A percentile compares a stretch with the other conserved stretches of the same genome.
Conservation (phyloP, 23 red algal genomes). For the Gracilaria domingensis region DNA sequence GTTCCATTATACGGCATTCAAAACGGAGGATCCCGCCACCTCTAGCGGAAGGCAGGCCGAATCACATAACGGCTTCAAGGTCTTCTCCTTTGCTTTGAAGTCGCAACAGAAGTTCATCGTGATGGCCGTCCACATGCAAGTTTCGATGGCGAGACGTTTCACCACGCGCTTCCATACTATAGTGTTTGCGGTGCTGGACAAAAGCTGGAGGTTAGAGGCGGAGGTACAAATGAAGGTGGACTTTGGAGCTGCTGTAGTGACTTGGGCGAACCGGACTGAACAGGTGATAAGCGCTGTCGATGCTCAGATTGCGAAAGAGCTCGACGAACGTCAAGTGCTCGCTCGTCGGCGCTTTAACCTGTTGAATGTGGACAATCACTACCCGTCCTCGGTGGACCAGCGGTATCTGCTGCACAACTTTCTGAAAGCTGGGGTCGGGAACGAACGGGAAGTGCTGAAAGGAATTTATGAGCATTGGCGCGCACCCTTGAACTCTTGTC, state of each 20-base stretch:
- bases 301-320: neutral
- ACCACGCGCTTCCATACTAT: constrained; percentile 33
- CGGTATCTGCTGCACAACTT: neutral
- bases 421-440: neutral
- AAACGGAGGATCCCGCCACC: neutral
- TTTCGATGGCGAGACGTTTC: constrained; percentile 32
- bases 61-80: constrained; percentile 66
- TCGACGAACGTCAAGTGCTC: neutral
- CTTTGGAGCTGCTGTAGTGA: constrained; percentile 25
- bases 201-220: constrained; percentile 15
- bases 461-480: constrained; percentile 65
- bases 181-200: constrained; percentile 19
- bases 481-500: constrained; percentile 29
- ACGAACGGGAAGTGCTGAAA: neutral
- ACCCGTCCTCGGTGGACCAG: neutral
- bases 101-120: neutral
- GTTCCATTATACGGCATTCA: constrained; percentile 51
- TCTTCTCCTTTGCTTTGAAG: constrained; percentile 28
- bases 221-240: constrained; percentile 47
- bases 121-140: constrained; percentile 41
- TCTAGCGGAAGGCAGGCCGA: constrained; percentile 21
- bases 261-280: neutral
- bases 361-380: constrained; percentile 7
- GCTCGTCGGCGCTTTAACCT: constrained; percentile 32
- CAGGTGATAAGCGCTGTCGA: neutral